Percentiles rank a stretch among this genome's conserved stretches.
Conservation (phyloP, 225 moss, liverwort and hornwort genomes). For the Marchantia polymorpha region DNA sequence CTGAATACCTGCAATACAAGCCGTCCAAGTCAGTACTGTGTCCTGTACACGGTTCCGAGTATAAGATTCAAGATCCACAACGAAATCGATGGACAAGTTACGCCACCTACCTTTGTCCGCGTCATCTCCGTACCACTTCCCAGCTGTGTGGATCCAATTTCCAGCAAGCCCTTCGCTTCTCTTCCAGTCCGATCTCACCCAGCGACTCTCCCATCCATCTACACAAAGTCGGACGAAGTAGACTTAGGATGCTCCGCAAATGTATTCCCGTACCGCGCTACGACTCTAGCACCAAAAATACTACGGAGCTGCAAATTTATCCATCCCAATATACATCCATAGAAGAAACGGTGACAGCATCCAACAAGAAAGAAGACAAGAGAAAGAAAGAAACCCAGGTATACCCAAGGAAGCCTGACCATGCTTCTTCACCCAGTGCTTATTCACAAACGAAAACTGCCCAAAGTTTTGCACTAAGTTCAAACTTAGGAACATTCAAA, state of each 20-base stretch:
- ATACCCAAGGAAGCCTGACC: background rate
- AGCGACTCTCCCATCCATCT: slow-evolving; percentile 87
- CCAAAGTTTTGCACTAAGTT: too few relatives aligned
- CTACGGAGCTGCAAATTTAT: background rate
- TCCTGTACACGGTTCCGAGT: background rate
- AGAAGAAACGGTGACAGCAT: background rate
- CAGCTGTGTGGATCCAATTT: slow-evolving; percentile 75
- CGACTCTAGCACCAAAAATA: background rate
- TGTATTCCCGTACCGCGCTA: too few relatives aligned
- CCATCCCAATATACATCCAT: background rate
- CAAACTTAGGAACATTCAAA: too few relatives aligned
- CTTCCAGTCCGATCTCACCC: slow-evolving; percentile 86
- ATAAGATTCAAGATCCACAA: background rate
- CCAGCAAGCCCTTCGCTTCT: slow-evolving; percentile 73
- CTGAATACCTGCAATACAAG: slow-evolving; percentile 45
- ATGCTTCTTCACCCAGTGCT: too few relatives aligned
- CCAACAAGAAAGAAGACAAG: background rate
- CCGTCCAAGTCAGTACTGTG: background rate
- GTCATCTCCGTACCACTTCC: slow-evolving; percentile 75
- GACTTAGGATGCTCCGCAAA: background rate
- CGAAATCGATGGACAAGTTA: too few relatives aligned
- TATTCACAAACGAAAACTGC: too few relatives aligned
- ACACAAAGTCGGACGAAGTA: background rate
- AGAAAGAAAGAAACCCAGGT: background rate
- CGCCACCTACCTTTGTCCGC: slow-evolving; percentile 61